Evolutionary conservation across 129 eudicot genomes (phyloP), one percentile per base, ranked within the genome.

Genomic region (Escallonia herrerae): DNA sequence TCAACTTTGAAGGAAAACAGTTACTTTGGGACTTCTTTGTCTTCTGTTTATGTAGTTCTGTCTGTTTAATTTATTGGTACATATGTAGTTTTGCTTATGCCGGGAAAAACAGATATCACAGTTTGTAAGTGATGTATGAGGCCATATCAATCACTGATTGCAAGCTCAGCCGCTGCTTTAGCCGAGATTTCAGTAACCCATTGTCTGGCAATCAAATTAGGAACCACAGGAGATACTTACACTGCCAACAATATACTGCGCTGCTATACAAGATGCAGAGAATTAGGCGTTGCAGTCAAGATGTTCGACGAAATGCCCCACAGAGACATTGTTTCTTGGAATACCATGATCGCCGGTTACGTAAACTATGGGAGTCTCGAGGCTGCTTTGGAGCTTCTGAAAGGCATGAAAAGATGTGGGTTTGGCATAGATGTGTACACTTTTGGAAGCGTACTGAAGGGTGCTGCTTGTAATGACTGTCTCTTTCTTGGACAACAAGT

Each of bases 401-500:
- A 64, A 49, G 66, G 78, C 7, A 91, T 88, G 98, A 85, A 76
- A 78, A 72, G 56, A 14, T 39, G 42, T 48, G 83, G 85, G 54
- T 74, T 91, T 57, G 38, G 15, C 58, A 71, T 80, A 15, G 91
- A 88, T 76, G 96, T 73, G 49, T 83, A 88, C 66, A 85, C 87
- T 15, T 83, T 88, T 76, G 95, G 88, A 10, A 85, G 98, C 77
- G 65, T 86, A 63, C 89, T 93, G 45, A 93, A 93, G 87, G 91
- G 95, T 66, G 48, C 83, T 63, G 91, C 82, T 70, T 55, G 40
- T 13, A 47, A 64, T 43, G 80, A 53, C 38, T 53, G 74, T 59
- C 66, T 88, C 45, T 50, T 65, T 65, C 72, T 72, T 59, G 96
- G 98, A 39, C 76, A 73, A 63, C 89, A 83, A 78, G 71, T 85